Base-by-base conservation (phyloP, 352 stramenopile genomes). In the Phytophthora idaei region DNA sequence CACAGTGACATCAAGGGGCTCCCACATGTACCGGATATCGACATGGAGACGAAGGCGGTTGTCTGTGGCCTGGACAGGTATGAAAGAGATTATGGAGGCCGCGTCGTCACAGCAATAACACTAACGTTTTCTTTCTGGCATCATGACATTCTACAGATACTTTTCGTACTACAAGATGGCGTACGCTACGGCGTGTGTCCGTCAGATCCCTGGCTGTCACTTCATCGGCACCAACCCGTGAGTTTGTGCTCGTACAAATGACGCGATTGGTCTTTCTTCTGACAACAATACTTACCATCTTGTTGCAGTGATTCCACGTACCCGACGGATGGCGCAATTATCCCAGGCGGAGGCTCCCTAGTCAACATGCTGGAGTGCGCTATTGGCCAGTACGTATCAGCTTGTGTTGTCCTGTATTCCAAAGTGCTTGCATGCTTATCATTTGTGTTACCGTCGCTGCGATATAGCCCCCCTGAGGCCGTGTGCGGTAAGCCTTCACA, bases 161-260 rank as follows among this genome's bases (percentile, higher is more conserved):
- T 75, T 94, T 34, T 86, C 80, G 57, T 95, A 91, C 77, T 95
- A 91, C 83, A 95, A 95, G 72, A 76, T 95, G 54, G 81, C 87
- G 54, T 93, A 93, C 71, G 87, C 87, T 12, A 86, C 87, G 57
- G 67, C 57, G 14, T 93, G 85, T 66, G 67, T 92, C 21, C 85
- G 81, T 42, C 69, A 90, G 63, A 92, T 90, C 64, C 80, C 80
- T 12, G 81, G 74, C 32, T 95, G 87, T 62, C 77, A 78, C 61
- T 95, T 95, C 74, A 91, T 93, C 61, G 83, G 75, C 31, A 95
- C 87, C 28, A 95, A 95, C 67, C 81, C 83, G 87, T 95, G 62
- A 52, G 83, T 76, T 46, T 49, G 25, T 36, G 31, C 46, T 53
- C 14, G 27, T 31, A 15, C 61, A 11, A 31, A 45, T 48, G 12